Evolutionary conservation across 2,329 filamentous ascomycete species (phyloP), one percentile per base, ranked within the genome.

Genomic region (Achaetomium macrosporum): DNA sequence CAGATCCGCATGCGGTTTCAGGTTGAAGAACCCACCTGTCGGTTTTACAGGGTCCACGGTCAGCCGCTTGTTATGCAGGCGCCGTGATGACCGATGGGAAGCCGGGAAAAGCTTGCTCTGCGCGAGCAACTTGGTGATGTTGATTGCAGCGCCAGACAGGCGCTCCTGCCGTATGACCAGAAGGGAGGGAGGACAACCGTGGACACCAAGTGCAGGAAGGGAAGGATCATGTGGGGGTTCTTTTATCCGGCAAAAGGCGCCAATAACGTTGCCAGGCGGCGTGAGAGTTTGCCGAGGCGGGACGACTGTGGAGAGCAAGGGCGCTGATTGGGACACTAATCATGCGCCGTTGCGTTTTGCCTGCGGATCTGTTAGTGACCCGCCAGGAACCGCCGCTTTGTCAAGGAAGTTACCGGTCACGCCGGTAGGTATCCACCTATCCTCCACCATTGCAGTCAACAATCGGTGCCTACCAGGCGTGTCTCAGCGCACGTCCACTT

Each of bases 171-270:
- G 30, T n/a, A 17, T 47, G 50, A 48, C 47, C 42, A 46, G 42
- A 16, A 40, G 41, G 20, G 25, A 42, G 20, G 25, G 33, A 40
- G 19, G 16, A 20, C 16, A n/a, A n/a, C 51, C 35, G 19, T 30
- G 50, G 43, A 52, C 47, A 47, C 46, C 50, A 47, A 43, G 11
- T 16, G 7, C 13, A 48, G 48, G 30, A 42, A 35, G 44, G 29
- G n/a, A 41, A 50, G 47, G 51, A 52, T 52, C 39, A 47, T 42
- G 52, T 56, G 54, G 56, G 58, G 58, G 58, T 56, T 54, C 15
- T n/a, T 58, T 50, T 55, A 50, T 17, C 56, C 56, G 54, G 51
- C 49, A 52, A 47, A 35, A 51, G 50, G 50, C 49, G 53, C 58
- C 51, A 54, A 59, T 58, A 25, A 43, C 40, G 33, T 13, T 33